phyloP scores from a whole-genome alignment of 352 stramenopile genomes.

The Phytophthora pistaciae region DNA sequence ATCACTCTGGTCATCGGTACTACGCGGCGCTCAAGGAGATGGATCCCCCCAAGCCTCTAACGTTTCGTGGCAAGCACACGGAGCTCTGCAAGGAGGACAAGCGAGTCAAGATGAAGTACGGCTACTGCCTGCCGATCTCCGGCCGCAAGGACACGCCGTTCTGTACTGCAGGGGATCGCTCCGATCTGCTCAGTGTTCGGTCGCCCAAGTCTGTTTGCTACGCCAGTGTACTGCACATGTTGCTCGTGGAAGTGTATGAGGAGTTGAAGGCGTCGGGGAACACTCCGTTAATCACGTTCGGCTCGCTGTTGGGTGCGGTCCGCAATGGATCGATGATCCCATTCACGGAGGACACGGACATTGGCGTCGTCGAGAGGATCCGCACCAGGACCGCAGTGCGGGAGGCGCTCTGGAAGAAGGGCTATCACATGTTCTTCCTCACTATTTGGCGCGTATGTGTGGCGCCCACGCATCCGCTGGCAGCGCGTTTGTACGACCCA shows the following conservation, averaged over 20 bases:
- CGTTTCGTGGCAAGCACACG: constrained; percentile 31
- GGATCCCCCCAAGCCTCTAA: constrained; percentile 9
- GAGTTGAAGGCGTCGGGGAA: constrained; percentile 36
- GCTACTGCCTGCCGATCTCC: constrained; percentile 59
- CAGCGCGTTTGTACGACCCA: constrained; percentile 43
- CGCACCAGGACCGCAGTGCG: constrained; percentile 15
- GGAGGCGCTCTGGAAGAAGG: constrained; percentile 39
- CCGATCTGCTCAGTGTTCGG: constrained; percentile 44
- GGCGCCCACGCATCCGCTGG: constrained; percentile 47
- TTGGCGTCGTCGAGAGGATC: constrained; percentile 41
- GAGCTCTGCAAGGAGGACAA: constrained; percentile 26
- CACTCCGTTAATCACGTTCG: constrained; percentile 47
- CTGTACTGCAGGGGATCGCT: constrained; percentile 49
- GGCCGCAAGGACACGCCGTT: constrained; percentile 50
- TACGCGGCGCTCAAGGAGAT: constrained; percentile 31
- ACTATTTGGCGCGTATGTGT: constrained; percentile 54
- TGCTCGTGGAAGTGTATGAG: constrained; percentile 62
- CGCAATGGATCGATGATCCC: constrained; percentile 56
- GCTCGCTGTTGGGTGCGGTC: constrained; percentile 54
- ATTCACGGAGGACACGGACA: constrained; percentile 63
- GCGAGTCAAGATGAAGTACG: constrained; percentile 10
- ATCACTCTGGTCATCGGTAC: constrained; percentile 31
- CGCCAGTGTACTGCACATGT: constrained; percentile 60
- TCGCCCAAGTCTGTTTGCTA: constrained; percentile 47
- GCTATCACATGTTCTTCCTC: constrained; percentile 60